Evolutionary conservation across 495 filamentous ascomycete genomes (phyloP).

Genomic region (Zalerion maritima): DNA sequence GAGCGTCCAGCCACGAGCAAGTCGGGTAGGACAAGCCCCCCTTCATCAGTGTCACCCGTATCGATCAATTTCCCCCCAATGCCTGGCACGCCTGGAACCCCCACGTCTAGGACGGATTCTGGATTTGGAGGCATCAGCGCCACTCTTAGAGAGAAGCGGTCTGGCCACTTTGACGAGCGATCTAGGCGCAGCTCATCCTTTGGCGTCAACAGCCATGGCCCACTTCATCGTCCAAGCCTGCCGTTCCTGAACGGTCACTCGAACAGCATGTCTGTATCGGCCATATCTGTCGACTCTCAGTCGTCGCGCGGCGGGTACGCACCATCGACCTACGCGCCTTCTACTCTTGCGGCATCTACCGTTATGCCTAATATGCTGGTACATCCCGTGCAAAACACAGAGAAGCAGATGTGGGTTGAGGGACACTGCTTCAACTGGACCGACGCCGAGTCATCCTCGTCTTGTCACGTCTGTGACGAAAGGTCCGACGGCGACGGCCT

Average conservation of each 20-base stretch:
- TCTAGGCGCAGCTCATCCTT: conserved; percentile 85
- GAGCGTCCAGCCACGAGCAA: conserved; percentile 75
- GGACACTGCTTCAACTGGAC: conserved; percentile 79
- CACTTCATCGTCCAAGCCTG: conserved; percentile 63
- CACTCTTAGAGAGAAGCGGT: conserved; percentile 82
- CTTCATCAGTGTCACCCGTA: conserved; percentile 72
- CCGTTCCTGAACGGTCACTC: conserved; percentile 69
- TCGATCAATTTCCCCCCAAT: conserved; percentile 65
- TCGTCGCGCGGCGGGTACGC: conserved; percentile 70
- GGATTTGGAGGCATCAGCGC: conserved; percentile 74
- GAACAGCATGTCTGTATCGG: conserved; percentile 70
- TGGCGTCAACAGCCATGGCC: conserved; percentile 55
- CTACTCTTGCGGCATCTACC: conserved; percentile 94
- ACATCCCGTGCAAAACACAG: conserved; percentile 74
- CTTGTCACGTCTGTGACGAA: conserved; percentile 82
- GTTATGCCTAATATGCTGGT: conserved; percentile 84
- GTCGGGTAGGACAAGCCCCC: conserved; percentile 61
- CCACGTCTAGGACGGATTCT: conserved; percentile 76
- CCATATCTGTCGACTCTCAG: conserved; percentile 58
- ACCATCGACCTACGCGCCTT: conserved; percentile 89
- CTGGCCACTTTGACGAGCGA: conserved; percentile 77
- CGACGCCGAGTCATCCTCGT: conserved; percentile 47
- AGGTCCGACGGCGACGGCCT: conserved; percentile 71
- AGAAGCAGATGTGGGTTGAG: conserved; percentile 81
- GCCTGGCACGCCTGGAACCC: conserved; percentile 55